Base-by-base conservation (phyloP, 1,139 yeast genomes). In the Zygotorulaspora mrakii region DNA sequence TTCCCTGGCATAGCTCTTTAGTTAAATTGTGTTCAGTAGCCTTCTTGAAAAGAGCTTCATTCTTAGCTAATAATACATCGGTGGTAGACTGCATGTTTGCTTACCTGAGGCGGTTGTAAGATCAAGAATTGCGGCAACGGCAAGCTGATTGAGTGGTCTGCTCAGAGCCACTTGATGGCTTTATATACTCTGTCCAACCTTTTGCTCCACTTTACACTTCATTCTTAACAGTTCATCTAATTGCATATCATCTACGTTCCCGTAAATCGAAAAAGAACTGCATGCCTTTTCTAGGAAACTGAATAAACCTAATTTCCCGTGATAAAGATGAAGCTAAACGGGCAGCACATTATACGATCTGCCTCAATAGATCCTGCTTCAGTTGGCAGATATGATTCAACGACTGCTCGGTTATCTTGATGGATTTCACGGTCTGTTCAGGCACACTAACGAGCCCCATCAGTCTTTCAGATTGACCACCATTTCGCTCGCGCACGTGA, bases 1-100 rank as follows among this genome's bases (percentile, higher is more conserved):
- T 64, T 1, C 80, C 81, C 7, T 47, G 49, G 48, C 78, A 73
- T 31, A 73, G 53, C 46, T 75, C 75, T 28, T 61, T 62, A 14
- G 79, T 71, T 21, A 76, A 62, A 1, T 61, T 61, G 42, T 73
- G 79, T 14, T 65, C 55, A 9, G 68, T 66, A 3, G 78, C 65
- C 29, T 51, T 49, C 5, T 47, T 37, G 47, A 62, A 61, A 5
- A 53, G 37, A 2, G 50, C 54, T 0, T 47, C 24, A 43, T 68
- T 54, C 39, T 65, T 66, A 0, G 45, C 39, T 4, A 59, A 24
- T 21, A 58, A 38, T 22, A 35, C 33, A 2, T 49, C 48, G 5
- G 59, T 53, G 6, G 58, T 54, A 1, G 51, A 43, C 7, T 35
- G 33, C 42, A 46, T 43, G 20, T 10, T 25, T 16, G 6, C 6